These are phyloP conservation scores for Dactylonectria macrodidyma DNA, from an alignment of 2,329 filamentous ascomycete genomes.

Conservation along the genomic window DNA sequence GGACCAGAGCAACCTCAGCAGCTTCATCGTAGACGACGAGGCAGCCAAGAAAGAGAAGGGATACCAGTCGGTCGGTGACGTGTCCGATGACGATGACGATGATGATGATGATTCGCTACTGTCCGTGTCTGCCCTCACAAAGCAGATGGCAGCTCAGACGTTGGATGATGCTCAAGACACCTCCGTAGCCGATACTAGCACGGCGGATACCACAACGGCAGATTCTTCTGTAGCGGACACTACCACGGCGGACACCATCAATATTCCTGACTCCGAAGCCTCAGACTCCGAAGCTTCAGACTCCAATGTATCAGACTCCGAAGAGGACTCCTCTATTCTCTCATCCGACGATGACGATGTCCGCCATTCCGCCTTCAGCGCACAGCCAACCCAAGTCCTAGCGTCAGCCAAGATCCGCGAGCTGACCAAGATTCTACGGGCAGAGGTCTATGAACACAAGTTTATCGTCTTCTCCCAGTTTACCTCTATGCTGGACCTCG, in stretches of 20 bases:
- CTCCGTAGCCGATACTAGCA: conserved; percentile 32
- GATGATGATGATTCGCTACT: conserved; percentile 54
- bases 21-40: conserved; percentile 70
- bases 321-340: conserved; percentile 48
- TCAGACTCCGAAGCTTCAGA: conserved; percentile 29
- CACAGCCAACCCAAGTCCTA: conserved; percentile 60
- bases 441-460: conserved; percentile 87
- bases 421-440: conserved; percentile 83
- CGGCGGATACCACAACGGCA: conserved; percentile 17
- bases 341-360: conserved; percentile 57
- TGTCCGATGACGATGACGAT: conserved; percentile 49
- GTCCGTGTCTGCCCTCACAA: conserved; percentile 55
- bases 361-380: conserved; percentile 45
- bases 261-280: conserved; percentile 30
- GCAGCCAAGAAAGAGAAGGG: conserved; percentile 52
- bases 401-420: conserved; percentile 94
- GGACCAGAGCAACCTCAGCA: conserved; percentile 67
- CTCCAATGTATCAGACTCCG: conserved; percentile 49
- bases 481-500: conserved; percentile 96
- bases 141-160: conserved; percentile 56
- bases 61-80: conserved; percentile 44
- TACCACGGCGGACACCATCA: conserved; percentile 27
- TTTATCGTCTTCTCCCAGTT: conserved; percentile 99
- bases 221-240: conserved; percentile 32
- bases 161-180: conserved; percentile 47